Evolutionary conservation across 2,329 filamentous ascomycete genomes (phyloP).

Genomic region (Eutypella sp.): DNA sequence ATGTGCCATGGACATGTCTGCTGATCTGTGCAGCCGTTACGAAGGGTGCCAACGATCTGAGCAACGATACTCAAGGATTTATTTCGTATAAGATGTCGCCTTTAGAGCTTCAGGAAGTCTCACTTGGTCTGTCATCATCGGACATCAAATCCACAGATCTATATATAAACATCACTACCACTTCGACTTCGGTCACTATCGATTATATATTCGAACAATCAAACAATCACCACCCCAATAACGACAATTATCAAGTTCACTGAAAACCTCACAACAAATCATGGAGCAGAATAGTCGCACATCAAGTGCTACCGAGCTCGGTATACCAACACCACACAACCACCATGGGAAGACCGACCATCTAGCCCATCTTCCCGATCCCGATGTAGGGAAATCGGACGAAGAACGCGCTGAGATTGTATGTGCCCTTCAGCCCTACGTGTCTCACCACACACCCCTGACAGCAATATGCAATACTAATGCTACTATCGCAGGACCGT

Average conservation of each 20-base stretch:
- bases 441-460: not conserved
- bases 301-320: not conserved
- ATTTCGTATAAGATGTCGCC: not conserved
- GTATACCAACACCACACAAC: not conserved
- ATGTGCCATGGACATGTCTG: not conserved
- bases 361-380: conserved; percentile 34
- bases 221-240: too few relatives aligned
- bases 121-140: not conserved
- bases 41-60: not conserved
- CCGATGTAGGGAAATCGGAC: conserved; percentile 50
- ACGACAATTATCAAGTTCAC: too few relatives aligned
- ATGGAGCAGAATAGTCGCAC: not conserved
- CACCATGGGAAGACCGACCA: not conserved
- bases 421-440: conserved; percentile 18
- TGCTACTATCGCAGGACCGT: conserved; percentile 23
- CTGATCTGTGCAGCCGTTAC: not conserved
- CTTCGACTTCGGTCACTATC: too few relatives aligned
- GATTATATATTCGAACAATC: too few relatives aligned
- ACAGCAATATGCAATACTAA: not conserved
- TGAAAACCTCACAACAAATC: too few relatives aligned
- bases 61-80: not conserved
- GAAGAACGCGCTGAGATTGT: conserved; percentile 53
- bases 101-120: not conserved
- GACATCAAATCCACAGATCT: not conserved
- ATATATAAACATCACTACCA: too few relatives aligned